These are phyloP conservation scores for Neurospora sp. DNA, from an alignment of 495 filamentous ascomycete genomes.

Conservation along the genomic window DNA sequence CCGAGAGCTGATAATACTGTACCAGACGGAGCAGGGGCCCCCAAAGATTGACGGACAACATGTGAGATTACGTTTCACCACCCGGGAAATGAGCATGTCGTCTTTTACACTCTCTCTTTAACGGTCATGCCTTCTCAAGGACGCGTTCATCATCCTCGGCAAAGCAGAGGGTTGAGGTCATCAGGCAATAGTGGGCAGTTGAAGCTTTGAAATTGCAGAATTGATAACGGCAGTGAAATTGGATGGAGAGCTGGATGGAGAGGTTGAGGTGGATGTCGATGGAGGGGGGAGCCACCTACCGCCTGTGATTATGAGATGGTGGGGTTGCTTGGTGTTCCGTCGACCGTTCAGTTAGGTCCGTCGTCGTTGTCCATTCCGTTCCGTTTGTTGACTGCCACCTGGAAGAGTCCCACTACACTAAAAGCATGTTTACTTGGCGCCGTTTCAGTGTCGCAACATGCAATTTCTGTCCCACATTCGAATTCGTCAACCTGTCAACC, in stretches of 20 bases:
- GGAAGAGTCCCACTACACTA: background rate
- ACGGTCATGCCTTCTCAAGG: background rate
- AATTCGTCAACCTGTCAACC: background rate
- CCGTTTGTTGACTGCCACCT: background rate
- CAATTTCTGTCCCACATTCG: background rate
- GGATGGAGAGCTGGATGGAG: slow-evolving; percentile 18
- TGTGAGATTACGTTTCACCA: background rate
- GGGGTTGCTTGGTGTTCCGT: background rate
- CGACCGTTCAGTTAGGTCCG: slow-evolving; percentile 3
- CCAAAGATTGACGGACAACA: background rate
- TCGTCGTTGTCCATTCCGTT: slow-evolving; percentile 8
- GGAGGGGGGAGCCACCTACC: slow-evolving; percentile 7
- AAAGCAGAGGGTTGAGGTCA: background rate
- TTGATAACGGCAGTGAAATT: slow-evolving; percentile 8
- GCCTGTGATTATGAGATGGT: background rate
- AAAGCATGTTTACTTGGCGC: background rate
- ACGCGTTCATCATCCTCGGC: background rate
- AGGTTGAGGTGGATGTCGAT: background rate
- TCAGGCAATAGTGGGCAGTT: background rate
- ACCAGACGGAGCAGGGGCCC: background rate
- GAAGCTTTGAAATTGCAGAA: background rate
- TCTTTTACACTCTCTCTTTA: background rate
- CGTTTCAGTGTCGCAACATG: background rate
- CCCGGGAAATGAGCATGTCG: background rate
- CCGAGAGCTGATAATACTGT: background rate